Evolutionary conservation across 1,139 yeast species (phyloP).

Genomic region (Suhomyces anneliseae): DNA sequence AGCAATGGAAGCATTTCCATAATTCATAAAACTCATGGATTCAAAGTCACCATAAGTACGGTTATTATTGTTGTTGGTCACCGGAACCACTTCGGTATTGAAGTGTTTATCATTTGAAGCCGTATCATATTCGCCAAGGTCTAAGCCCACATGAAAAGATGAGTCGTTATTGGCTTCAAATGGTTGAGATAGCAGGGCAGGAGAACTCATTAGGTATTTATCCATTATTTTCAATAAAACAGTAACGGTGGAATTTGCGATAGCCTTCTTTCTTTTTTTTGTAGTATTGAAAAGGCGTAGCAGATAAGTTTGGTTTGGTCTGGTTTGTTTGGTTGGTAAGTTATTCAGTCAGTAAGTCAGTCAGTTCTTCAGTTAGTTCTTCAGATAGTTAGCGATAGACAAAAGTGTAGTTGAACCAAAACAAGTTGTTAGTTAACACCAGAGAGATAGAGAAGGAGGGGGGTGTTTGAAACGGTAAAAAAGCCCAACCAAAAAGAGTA

Average conservation of each 20-base stretch:
- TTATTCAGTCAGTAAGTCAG: too few relatives aligned
- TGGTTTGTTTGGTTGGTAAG: too few relatives aligned
- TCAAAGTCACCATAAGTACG: slow-evolving; percentile 2
- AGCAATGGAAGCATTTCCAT: slow-evolving; percentile 4
- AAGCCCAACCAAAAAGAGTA: not conserved
- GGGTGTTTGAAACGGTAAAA: not conserved
- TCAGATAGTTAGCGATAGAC: not conserved
- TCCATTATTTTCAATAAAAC: slow-evolving; percentile 28
- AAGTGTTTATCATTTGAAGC: slow-evolving; percentile 5
- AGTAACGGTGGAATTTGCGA: not conserved
- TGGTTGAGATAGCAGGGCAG: slow-evolving; percentile 40
- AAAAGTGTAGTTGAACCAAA: too few relatives aligned
- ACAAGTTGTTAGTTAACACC: not conserved
- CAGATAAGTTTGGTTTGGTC: too few relatives aligned
- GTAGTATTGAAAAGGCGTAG: not conserved
- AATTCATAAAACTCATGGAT: slow-evolving; percentile 2
- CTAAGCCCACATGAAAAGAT: slow-evolving; percentile 12
- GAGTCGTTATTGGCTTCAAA: slow-evolving; percentile 24
- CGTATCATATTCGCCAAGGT: slow-evolving; percentile 11
- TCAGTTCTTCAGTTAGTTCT: too few relatives aligned
- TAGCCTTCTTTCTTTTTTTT: too few relatives aligned
- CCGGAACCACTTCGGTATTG: slow-evolving; percentile 24
- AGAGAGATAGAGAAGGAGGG: not conserved
- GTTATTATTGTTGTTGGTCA: slow-evolving; percentile 17
- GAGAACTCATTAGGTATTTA: slow-evolving; percentile 47